Percentiles rank a stretch among this genome's conserved stretches.
Evolutionary conservation across 129 eudicot species (phyloP).

Genomic region (Chrysanthemum seticuspe): DNA sequence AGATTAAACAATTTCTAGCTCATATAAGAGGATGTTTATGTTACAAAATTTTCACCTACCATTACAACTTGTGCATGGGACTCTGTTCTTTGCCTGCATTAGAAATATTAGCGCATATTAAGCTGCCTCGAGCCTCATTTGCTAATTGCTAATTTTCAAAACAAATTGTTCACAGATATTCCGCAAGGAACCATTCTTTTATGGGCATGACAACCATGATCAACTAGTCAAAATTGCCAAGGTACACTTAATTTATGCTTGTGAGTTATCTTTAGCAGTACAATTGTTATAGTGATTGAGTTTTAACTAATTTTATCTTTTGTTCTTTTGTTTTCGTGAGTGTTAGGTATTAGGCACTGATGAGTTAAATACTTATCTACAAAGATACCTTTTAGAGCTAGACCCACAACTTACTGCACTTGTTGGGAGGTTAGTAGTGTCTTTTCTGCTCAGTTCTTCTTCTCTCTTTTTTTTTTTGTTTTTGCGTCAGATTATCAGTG

Average conservation of each 20-base stretch:
- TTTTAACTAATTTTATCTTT: background rate
- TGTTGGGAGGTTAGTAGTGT: conserved; percentile 68
- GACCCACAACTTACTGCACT: conserved; percentile 79
- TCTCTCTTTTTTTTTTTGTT: too few species aligned
- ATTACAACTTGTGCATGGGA: conserved; percentile 2
- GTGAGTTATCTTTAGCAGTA: background rate
- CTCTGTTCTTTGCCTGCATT: conserved; percentile 15
- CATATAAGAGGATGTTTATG: background rate
- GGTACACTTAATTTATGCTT: conserved; percentile 33
- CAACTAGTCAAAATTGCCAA: conserved; percentile 79
- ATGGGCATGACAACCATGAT: conserved; percentile 80
- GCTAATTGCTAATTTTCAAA: conserved; percentile 16
- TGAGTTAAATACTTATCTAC: conserved; percentile 70
- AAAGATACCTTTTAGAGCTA: conserved; percentile 68
- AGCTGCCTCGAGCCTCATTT: background rate
- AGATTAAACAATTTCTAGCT: conserved; percentile 1
- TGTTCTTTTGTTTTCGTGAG: background rate
- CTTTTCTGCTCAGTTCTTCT: background rate
- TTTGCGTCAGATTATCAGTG: background rate
- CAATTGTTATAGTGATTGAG: background rate
- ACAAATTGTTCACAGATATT: conserved; percentile 52
- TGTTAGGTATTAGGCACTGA: conserved; percentile 82
- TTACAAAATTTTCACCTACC: background rate
- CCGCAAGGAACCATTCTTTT: conserved; percentile 82
- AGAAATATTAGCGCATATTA: too few species aligned